Evolutionary conservation across 2,329 filamentous ascomycete genomes (phyloP).

Genomic region (Neoascochyta sp.): DNA sequence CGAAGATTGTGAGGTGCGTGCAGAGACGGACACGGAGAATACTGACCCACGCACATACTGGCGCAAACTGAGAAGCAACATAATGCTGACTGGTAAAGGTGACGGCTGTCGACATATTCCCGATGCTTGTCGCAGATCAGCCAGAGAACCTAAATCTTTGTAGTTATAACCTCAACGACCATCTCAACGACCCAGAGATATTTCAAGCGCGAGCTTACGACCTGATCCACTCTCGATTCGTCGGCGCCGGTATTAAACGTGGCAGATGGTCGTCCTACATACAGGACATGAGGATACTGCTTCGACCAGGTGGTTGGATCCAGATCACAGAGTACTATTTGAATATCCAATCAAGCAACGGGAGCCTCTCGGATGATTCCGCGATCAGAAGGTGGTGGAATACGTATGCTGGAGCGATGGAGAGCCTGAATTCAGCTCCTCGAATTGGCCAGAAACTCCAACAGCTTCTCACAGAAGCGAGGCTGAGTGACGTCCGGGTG

Average conservation of each 20-base stretch:
- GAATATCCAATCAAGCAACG: conserved; percentile 82
- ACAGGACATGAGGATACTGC: conserved; percentile 66
- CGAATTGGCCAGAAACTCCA: conserved; percentile 31
- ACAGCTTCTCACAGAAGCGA: conserved; percentile 27
- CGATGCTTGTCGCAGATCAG: conserved; percentile 31
- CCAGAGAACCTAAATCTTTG: conserved; percentile 37
- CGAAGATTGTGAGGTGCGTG: conserved; percentile 37
- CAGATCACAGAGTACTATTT: conserved; percentile 87
- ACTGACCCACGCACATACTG: too few species aligned
- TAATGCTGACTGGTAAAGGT: conserved; percentile 28
- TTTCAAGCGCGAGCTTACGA: conserved; percentile 73
- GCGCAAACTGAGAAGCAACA: neutral
- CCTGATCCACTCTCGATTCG: conserved; percentile 73
- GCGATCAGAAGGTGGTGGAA: conserved; percentile 37
- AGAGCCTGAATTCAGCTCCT: conserved; percentile 31
- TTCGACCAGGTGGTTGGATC: conserved; percentile 76
- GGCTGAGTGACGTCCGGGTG: conserved; percentile 30
- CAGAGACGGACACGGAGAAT: too few species aligned
- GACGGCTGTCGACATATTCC: conserved; percentile 39
- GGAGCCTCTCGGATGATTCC: conserved; percentile 59
- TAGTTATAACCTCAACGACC: conserved; percentile 39
- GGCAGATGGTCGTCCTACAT: conserved; percentile 73
- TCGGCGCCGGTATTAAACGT: conserved; percentile 67
- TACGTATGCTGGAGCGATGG: conserved; percentile 36
- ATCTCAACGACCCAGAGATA: conserved; percentile 33